Evolutionary conservation across 192 early-diverging fungal species (phyloP).

Genomic region (Podila clonocystis): DNA sequence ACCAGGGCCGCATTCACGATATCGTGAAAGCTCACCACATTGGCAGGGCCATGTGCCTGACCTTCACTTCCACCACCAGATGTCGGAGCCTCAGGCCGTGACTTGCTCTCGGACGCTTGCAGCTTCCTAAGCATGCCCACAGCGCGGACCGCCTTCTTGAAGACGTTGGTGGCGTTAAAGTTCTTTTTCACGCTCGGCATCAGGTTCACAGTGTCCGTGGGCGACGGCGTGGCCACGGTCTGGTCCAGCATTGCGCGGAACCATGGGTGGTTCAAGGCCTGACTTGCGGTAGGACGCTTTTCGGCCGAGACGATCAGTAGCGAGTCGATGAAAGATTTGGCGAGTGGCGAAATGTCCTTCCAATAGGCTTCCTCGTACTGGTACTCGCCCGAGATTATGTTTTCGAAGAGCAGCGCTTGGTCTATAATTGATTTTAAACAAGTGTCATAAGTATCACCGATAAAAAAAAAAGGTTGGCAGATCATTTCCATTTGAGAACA

Average conservation of each 20-base stretch:
- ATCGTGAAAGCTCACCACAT: constrained; percentile 39
- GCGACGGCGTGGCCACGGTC: constrained; percentile 33
- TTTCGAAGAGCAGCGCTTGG: constrained; percentile 34
- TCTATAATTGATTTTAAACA: neutral
- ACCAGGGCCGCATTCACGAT: constrained; percentile 38
- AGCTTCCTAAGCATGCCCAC: constrained; percentile 39
- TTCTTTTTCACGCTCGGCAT: constrained; percentile 40
- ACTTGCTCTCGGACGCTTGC: constrained; percentile 6
- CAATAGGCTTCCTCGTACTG: constrained; percentile 81
- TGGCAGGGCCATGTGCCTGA: constrained; percentile 8
- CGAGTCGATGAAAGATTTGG: constrained; percentile 72
- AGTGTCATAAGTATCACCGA: neutral
- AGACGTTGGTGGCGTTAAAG: constrained; percentile 41
- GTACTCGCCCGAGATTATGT: constrained; percentile 63
- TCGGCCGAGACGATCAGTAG: constrained; percentile 65
- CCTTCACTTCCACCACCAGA: neutral
- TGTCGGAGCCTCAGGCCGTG: neutral
- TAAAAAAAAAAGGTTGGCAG: constrained; percentile 16
- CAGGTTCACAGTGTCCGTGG: constrained; percentile 43
- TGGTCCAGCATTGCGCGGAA: constrained; percentile 58
- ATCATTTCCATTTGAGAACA: constrained; percentile 54
- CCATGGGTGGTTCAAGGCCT: constrained; percentile 84
- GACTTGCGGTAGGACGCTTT: constrained; percentile 69
- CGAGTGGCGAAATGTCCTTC: constrained; percentile 67
- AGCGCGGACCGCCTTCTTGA: constrained; percentile 51